These are phyloP conservation scores for Raffaelea arxii DNA, from an alignment of 2,329 filamentous ascomycete genomes.

Conservation along the genomic window DNA sequence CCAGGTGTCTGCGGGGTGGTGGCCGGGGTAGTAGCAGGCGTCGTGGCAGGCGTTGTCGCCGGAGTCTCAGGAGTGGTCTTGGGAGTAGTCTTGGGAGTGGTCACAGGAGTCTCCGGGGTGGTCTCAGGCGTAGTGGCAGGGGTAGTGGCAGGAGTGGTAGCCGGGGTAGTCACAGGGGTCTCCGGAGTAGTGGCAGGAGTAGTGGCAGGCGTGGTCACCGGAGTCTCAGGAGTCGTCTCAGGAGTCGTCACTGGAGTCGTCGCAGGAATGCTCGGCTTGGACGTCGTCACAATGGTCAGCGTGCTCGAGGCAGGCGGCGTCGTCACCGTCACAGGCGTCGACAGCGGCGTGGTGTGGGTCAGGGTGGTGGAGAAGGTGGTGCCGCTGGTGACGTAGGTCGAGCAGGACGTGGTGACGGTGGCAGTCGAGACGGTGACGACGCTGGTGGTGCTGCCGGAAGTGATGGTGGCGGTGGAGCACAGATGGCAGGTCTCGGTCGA, in stretches of 20 bases:
- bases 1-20: not conserved
- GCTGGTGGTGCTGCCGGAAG: not conserved
- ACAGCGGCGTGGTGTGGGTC: not conserved
- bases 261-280: not conserved
- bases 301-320: not conserved
- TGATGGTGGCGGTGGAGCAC: not conserved
- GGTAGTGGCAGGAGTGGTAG: not conserved
- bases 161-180: not conserved
- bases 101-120: not conserved
- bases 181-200: not conserved
- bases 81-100: not conserved
- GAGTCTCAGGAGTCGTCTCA: not conserved
- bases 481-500: not conserved
- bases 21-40: not conserved
- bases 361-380: not conserved
- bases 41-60: not conserved
- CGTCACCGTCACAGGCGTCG: not conserved
- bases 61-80: not conserved
- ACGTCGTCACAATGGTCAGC: too few species aligned
- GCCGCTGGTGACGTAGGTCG: not conserved
- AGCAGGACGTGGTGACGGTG: not conserved
- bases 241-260: not conserved
- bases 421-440: not conserved
- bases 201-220: not conserved
- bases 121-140: not conserved